Conservation (phyloP, 148 eudicot genomes). For the Rheum nobile region DNA sequence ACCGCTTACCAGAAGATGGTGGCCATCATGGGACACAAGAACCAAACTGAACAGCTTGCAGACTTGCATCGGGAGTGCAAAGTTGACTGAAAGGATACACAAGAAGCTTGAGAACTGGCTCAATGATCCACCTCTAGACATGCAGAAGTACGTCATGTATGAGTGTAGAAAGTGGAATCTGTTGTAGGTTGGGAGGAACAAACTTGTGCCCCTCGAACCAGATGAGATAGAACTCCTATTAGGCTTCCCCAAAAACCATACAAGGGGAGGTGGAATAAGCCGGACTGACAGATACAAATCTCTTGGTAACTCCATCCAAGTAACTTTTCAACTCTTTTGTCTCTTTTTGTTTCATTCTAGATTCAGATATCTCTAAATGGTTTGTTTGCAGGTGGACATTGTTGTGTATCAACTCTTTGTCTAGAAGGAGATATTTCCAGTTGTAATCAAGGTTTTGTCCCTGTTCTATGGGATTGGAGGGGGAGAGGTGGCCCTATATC, state of each 20-base stretch:
- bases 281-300: too few relatives aligned
- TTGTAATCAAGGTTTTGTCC: constrained; percentile 50
- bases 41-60: constrained; percentile 71
- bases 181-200: constrained; percentile 90
- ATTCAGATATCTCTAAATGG: too few relatives aligned
- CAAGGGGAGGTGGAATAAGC: too few relatives aligned
- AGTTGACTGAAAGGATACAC: constrained; percentile 44
- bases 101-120: constrained; percentile 41
- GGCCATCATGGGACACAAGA: constrained; percentile 80
- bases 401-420: constrained; percentile 88
- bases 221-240: too few relatives aligned
- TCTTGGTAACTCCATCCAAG: constrained; percentile 91
- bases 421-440: constrained; percentile 44
- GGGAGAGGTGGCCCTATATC: too few relatives aligned
- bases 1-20: constrained; percentile 67
- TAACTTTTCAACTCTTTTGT: constrained; percentile 5
- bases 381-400: constrained; percentile 54
- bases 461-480: too few relatives aligned
- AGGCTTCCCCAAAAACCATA: too few relatives aligned
- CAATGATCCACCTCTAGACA: constrained; percentile 36
- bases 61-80: constrained; percentile 69
- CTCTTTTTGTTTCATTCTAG: background rate
- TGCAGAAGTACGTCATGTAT: constrained; percentile 45
- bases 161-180: constrained; percentile 77
- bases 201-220: constrained; percentile 76